These are phyloP conservation scores for Apiosordaria backusii DNA, from an alignment of 495 filamentous ascomycete species.

Conservation along the genomic window DNA sequence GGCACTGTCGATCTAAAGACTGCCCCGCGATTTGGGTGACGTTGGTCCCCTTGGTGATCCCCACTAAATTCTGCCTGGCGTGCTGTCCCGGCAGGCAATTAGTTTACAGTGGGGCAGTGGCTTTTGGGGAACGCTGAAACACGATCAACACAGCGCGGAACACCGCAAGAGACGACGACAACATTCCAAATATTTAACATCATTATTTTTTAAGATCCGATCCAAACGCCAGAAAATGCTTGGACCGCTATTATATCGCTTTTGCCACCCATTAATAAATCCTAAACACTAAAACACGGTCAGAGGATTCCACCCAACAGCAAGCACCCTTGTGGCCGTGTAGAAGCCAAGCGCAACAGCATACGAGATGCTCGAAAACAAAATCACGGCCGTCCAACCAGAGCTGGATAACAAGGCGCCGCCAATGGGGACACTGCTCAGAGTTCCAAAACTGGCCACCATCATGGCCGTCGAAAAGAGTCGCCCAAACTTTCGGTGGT, in stretches of 20 bases:
- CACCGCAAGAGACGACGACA: not conserved
- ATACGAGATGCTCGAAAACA: constrained; percentile 65
- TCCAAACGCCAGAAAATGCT: not conserved
- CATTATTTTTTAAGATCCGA: not conserved
- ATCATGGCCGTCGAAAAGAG: constrained; percentile 87
- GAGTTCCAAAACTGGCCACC: constrained; percentile 79
- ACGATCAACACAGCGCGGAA: not conserved
- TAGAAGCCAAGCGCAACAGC: constrained; percentile 58
- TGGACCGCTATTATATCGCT: not conserved
- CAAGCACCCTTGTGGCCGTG: constrained; percentile 57
- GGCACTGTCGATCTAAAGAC: constrained; percentile 14
- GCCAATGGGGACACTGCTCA: constrained; percentile 86
- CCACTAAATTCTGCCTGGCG: not conserved
- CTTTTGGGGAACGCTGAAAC: not conserved
- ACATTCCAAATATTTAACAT: not conserved
- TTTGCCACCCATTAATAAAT: not conserved
- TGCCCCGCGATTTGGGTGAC: constrained; percentile 25
- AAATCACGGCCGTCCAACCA: constrained; percentile 61
- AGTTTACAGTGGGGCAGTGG: not conserved
- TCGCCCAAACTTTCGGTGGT: constrained; percentile 77
- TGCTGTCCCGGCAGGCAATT: not conserved
- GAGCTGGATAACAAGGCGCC: constrained; percentile 59
- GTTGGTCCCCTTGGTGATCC: constrained; percentile 13
- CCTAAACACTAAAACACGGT: constrained; percentile 41
- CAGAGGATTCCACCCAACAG: constrained; percentile 62